Conservation (phyloP, 352 stramenopile genomes). For the Phytophthora citricola region DNA sequence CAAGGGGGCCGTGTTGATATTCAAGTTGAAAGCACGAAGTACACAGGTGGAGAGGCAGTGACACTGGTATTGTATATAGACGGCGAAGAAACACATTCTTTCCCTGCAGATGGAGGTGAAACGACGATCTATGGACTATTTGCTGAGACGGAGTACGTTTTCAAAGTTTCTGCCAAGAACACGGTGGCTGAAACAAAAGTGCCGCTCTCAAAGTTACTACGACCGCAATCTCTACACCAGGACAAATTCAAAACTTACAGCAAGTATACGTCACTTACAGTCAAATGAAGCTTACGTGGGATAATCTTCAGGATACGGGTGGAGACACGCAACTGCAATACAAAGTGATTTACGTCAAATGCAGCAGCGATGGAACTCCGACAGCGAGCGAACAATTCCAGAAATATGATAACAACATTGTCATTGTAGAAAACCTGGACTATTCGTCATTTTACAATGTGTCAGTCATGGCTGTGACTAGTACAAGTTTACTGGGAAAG, state of each 20-base stretch:
- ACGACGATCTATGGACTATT: conserved; percentile 42
- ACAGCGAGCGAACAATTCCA: conserved; percentile 8
- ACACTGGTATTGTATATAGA: conserved; percentile 43
- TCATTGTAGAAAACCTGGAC: conserved; percentile 31
- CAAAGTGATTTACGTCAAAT: conserved; percentile 50
- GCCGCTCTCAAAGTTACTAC: conserved; percentile 36
- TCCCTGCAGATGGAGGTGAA: conserved; percentile 22
- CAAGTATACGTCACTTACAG: conserved; percentile 40
- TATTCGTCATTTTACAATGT: conserved; percentile 51
- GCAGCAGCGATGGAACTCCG: conserved; percentile 21
- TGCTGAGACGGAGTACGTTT: conserved; percentile 48
- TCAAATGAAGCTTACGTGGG: conserved; percentile 49
- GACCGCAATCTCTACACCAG: conserved; percentile 41
- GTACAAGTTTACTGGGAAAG: conserved; percentile 38
- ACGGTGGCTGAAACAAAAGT: conserved; percentile 39
- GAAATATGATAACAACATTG: conserved; percentile 9
- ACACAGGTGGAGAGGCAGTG: conserved; percentile 52
- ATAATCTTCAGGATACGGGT: conserved; percentile 45
- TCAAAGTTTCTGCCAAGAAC: conserved; percentile 48
- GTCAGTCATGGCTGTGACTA: conserved; percentile 39
- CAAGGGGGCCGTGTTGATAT: conserved; percentile 35
- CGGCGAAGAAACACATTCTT: conserved; percentile 23
- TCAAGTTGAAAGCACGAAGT: conserved; percentile 25
- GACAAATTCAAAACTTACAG: conserved; percentile 34
- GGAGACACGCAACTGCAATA: conserved; percentile 55